Conservation (phyloP, 2,329 filamentous ascomycete species). For the Periconia digitata region DNA sequence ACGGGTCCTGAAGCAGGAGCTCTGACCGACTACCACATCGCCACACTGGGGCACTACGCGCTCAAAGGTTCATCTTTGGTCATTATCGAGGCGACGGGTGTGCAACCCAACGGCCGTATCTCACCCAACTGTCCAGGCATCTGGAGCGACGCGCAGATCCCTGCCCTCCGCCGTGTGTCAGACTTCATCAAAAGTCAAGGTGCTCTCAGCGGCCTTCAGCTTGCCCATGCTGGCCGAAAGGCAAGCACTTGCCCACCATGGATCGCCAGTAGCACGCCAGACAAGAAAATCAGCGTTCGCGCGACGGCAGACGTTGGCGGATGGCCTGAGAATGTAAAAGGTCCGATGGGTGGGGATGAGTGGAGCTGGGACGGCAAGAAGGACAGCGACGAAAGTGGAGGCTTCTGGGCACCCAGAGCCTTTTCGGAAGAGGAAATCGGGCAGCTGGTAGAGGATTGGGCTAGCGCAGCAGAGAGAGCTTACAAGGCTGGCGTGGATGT, state of each 20-base stretch:
- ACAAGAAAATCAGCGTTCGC: constrained; percentile 29
- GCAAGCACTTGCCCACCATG: constrained; percentile 36
- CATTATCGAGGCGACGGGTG: constrained; percentile 41
- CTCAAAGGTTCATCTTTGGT: constrained; percentile 40
- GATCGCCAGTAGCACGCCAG: constrained; percentile 25
- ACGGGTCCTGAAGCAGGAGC: constrained; percentile 39
- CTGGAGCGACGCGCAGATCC: constrained; percentile 42
- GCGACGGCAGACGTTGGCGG: constrained; percentile 33
- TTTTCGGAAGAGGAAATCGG: constrained; percentile 45
- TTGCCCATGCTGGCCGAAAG: constrained; percentile 42
- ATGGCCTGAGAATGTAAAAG: constrained; percentile 39
- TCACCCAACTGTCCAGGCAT: constrained; percentile 40
- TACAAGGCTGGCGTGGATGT: constrained; percentile 41
- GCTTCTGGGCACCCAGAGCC: constrained; percentile 41
- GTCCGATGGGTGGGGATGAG: constrained; percentile 41
- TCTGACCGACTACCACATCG: constrained; percentile 43
- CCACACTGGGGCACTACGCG: constrained; percentile 42
- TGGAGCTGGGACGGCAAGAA: constrained; percentile 43
- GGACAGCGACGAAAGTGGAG: constrained; percentile 29
- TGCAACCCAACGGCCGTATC: constrained; percentile 40
- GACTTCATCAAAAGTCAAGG: constrained; percentile 42
- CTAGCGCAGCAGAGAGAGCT: constrained; percentile 38
- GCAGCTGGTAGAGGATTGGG: constrained; percentile 44
- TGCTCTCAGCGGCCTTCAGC: constrained; percentile 32
- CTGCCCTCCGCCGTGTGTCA: constrained; percentile 31